A percentile compares a stretch with the other conserved stretches of the same genome.
Evolutionary conservation across 768 basidiomycete genomes (phyloP).

Genomic region (Lactarius quietus): DNA sequence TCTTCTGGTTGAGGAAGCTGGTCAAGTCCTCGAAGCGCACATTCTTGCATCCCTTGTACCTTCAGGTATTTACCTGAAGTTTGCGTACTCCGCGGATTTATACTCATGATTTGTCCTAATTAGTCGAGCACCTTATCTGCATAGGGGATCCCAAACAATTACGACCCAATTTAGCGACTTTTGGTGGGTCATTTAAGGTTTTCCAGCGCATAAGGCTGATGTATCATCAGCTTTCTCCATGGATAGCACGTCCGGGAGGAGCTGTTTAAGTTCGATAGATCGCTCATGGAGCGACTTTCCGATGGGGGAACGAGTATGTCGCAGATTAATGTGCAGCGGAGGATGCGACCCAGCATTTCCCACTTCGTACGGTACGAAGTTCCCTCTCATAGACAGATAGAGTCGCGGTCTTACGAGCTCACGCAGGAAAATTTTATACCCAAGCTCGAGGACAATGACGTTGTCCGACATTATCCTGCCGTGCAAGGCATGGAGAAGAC

Average conservation of each 20-base stretch:
- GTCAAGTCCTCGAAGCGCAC: conserved; percentile 79
- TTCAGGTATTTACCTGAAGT: conserved; percentile 26
- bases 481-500: conserved; percentile 61
- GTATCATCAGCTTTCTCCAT: conserved; percentile 53
- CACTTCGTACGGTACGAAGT: conserved; percentile 49
- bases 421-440: conserved; percentile 58
- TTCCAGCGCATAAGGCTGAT: background rate
- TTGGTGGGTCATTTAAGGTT: conserved; percentile 40
- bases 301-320: conserved; percentile 59
- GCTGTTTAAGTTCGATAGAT: conserved; percentile 60
- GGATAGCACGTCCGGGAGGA: conserved; percentile 53
- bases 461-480: conserved; percentile 47
- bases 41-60: conserved; percentile 60
- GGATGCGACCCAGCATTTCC: conserved; percentile 73
- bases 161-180: conserved; percentile 64
- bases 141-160: conserved; percentile 80
- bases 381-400: background rate
- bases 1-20: conserved; percentile 75
- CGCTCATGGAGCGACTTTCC: conserved; percentile 72
- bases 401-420: background rate
- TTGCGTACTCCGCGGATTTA: background rate
- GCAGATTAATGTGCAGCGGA: conserved; percentile 63
- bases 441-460: conserved; percentile 50
- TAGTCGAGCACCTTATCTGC: conserved; percentile 65
- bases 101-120: background rate